A percentile compares a stretch with the other conserved stretches of the same genome.
phyloP scores from a whole-genome alignment of 2,329 filamentous ascomycete species.

The Fusarium robinianum region DNA sequence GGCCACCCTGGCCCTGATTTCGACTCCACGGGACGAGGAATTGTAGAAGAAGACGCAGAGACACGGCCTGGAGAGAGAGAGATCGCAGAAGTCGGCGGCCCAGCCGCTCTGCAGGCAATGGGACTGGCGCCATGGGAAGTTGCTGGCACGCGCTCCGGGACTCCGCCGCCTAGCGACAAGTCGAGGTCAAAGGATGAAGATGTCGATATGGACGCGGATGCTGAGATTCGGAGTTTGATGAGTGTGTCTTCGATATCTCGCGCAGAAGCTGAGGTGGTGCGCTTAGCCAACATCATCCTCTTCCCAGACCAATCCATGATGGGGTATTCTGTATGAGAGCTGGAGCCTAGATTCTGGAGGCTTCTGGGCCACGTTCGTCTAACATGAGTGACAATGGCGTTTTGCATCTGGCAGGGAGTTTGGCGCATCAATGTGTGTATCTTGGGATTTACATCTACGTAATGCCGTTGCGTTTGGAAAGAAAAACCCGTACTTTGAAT shows the following conservation, averaged over 20 bases:
- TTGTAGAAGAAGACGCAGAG: conserved; percentile 55
- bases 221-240: conserved; percentile 33
- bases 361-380: background rate
- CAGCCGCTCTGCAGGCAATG: conserved; percentile 60
- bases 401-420: background rate
- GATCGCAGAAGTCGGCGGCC: conserved; percentile 55
- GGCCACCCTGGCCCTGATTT: conserved; percentile 61
- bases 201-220: conserved; percentile 34
- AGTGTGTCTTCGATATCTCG: conserved; percentile 39
- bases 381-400: background rate
- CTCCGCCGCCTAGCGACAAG: conserved; percentile 35
- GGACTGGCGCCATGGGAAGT: conserved; percentile 57
- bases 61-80: conserved; percentile 55
- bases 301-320: conserved; percentile 55
- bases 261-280: conserved; percentile 57
- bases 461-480: too few relatives aligned
- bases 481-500: too few relatives aligned
- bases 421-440: background rate
- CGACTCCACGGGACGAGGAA: conserved; percentile 55
- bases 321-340: conserved; percentile 36
- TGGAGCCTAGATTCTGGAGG: background rate
- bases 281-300: conserved; percentile 60
- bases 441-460: background rate
- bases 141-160: conserved; percentile 39
- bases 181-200: conserved; percentile 32